Conservation (phyloP, 1,139 yeast genomes). For the Kluyveromyces marxianus region DNA sequence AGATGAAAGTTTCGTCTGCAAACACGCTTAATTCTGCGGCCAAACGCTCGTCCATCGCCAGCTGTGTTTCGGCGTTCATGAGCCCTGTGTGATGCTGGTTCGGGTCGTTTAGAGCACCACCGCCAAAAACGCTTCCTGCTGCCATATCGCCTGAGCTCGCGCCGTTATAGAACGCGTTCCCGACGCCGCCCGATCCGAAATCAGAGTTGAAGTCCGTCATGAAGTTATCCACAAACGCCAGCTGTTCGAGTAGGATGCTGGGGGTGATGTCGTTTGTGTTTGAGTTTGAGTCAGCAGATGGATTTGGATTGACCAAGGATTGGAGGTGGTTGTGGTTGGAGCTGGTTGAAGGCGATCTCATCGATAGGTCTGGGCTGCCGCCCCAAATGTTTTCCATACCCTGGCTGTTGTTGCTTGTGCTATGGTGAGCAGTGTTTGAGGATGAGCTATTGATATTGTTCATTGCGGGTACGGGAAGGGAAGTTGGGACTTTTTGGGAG, state of each 20-base stretch:
- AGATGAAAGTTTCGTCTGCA: conserved; percentile 70
- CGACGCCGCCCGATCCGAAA: conserved; percentile 1
- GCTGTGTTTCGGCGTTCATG: conserved; percentile 9
- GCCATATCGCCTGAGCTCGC: not conserved
- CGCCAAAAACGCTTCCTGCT: not conserved
- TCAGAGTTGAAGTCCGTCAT: conserved; percentile 40
- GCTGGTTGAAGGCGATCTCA: too few species aligned
- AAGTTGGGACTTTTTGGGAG: too few species aligned
- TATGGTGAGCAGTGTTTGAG: too few species aligned
- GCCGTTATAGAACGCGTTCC: conserved; percentile 7
- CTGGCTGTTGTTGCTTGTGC: too few species aligned
- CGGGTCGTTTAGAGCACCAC: too few species aligned
- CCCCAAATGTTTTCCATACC: too few species aligned
- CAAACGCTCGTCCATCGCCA: conserved; percentile 56
- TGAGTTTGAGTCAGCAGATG: not conserved
- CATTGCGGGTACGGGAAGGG: too few species aligned
- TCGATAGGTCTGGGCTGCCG: too few species aligned
- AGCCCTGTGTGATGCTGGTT: not conserved
- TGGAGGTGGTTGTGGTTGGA: conserved; percentile 1
- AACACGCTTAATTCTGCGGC: conserved; percentile 71
- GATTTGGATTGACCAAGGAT: conserved; percentile 4
- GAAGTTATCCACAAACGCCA: conserved; percentile 69
- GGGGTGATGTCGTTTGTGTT: conserved; percentile 39
- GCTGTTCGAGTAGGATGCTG: conserved; percentile 62
- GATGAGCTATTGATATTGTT: too few species aligned